These are phyloP conservation scores for Phoenix roebelenii DNA, from an alignment of 176 grass and related monocot genomes.

Conservation along the genomic window DNA sequence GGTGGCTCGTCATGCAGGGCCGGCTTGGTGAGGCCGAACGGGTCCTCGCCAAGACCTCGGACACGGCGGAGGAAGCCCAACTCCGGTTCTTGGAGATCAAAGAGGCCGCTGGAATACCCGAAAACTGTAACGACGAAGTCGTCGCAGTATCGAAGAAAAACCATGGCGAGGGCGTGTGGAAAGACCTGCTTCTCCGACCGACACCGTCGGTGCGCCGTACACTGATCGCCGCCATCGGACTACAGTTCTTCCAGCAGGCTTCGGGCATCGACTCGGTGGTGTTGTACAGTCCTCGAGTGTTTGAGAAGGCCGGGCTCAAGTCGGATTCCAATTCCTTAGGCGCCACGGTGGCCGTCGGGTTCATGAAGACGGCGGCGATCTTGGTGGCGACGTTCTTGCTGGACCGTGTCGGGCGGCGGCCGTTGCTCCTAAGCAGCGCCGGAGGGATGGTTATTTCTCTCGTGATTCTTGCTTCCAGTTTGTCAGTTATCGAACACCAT, in stretches of 20 bases:
- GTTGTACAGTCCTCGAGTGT: conserved; percentile 67
- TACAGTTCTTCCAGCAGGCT: conserved; percentile 86
- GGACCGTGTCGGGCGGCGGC: conserved; percentile 67
- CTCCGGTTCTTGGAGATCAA: too few species aligned
- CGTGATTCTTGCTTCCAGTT: conserved; percentile 28
- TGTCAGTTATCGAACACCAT: conserved; percentile 25
- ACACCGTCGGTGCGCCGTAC: conserved; percentile 37
- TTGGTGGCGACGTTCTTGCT: conserved; percentile 63
- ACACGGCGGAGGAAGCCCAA: too few species aligned
- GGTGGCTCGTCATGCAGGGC: too few species aligned
- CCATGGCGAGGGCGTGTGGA: too few species aligned
- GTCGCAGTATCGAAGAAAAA: too few species aligned
- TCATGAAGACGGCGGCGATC: conserved; percentile 61
- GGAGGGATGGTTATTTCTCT: conserved; percentile 69
- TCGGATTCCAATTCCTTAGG: conserved; percentile 26
- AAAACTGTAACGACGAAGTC: too few species aligned
- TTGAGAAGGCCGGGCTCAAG: conserved; percentile 44
- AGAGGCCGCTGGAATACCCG: too few species aligned
- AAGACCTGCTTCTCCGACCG: too few species aligned
- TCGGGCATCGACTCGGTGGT: conserved; percentile 78
- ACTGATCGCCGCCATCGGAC: conserved; percentile 53
- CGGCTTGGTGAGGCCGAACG: too few species aligned
- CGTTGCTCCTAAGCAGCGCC: conserved; percentile 60
- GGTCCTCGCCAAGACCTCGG: too few species aligned
- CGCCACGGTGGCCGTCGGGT: conserved; percentile 49